These are phyloP conservation scores for Capniomyces stellatus DNA, from an alignment of 371 early-diverging fungal genomes.

Conservation along the genomic window DNA sequence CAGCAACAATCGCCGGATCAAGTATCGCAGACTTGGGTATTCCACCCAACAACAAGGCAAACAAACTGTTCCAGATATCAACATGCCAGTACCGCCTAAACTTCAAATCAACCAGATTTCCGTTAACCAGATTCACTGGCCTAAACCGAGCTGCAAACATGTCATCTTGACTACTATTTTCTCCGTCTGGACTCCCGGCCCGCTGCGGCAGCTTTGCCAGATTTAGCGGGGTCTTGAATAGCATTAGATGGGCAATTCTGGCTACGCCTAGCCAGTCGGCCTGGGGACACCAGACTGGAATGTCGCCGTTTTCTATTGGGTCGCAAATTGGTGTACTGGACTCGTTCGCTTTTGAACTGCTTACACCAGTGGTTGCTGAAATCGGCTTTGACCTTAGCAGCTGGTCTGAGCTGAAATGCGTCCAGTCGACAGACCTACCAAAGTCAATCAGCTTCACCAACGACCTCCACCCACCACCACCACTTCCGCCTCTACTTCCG, in stretches of 20 bases:
- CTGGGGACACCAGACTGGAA: slow-evolving; percentile 4
- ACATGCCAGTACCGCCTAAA: slow-evolving; percentile 1
- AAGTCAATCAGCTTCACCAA: slow-evolving; percentile 4
- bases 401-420: slow-evolving; percentile 1
- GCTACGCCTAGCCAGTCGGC: slow-evolving; percentile 2
- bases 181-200: background rate
- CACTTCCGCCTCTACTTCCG: background rate
- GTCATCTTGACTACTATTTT: too few species aligned
- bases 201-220: background rate
- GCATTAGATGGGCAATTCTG: slow-evolving; percentile 1
- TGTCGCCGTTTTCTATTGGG: background rate
- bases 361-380: background rate
- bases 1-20: background rate
- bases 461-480: background rate
- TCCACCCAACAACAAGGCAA: background rate
- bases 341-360: background rate
- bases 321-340: background rate
- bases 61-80: background rate
- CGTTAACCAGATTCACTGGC: background rate
- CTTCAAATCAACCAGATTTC: background rate
- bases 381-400: background rate
- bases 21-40: background rate
- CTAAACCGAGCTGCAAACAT: too few species aligned
- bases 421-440: slow-evolving; percentile 4
- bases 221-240: background rate